Conservation (phyloP, 148 eudicot genomes). For the Persicaria maculosa region DNA sequence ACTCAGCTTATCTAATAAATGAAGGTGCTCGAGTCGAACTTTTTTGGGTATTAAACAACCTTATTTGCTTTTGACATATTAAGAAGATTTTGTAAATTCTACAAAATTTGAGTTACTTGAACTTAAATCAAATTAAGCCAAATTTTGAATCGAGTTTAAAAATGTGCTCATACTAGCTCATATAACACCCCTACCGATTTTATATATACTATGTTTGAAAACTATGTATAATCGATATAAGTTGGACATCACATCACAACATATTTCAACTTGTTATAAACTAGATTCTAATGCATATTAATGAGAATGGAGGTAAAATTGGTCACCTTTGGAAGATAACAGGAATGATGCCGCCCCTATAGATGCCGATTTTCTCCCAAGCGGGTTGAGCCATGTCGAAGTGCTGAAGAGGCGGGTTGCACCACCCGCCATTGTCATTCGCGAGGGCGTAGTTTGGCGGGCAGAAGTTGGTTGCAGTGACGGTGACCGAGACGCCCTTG, state of each 20-base stretch:
- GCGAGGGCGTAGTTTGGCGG: slow-evolving; percentile 72
- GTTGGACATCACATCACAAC: no score
- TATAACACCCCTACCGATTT: no score
- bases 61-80: no score
- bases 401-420: slow-evolving; percentile 82
- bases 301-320: not conserved
- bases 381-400: slow-evolving; percentile 98
- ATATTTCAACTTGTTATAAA: no score
- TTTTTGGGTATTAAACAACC: no score
- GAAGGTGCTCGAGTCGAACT: no score
- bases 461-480: slow-evolving; percentile 86
- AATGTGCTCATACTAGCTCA: no score
- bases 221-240: not conserved
- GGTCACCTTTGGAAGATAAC: slow-evolving; percentile 61
- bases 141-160: no score
- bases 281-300: no score
- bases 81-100: not conserved
- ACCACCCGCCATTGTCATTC: slow-evolving; percentile 72
- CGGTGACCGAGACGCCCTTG: slow-evolving; percentile 47
- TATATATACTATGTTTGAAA: not conserved
- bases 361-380: slow-evolving; percentile 86
- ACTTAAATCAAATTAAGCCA: no score
- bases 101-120: no score
- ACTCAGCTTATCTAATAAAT: no score
- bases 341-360: slow-evolving; percentile 71